A percentile compares a stretch with the other conserved stretches of the same genome.
Evolutionary conservation across 371 early-diverging fungal genomes (phyloP).

Genomic region (Phascolomyces articulosus): DNA sequence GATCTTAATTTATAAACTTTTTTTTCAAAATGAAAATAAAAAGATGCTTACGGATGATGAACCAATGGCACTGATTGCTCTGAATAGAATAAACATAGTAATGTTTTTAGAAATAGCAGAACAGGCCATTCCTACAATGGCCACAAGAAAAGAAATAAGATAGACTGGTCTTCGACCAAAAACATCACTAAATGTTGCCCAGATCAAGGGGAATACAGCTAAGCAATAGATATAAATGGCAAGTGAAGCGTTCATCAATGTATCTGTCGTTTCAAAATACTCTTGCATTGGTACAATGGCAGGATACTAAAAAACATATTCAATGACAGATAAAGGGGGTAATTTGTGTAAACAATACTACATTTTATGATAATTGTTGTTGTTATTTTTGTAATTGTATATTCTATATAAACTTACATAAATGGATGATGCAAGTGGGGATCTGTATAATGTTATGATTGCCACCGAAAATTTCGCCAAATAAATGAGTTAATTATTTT

Average conservation of each 20-base stretch:
- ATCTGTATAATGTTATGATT: neutral
- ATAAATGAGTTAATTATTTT: neutral
- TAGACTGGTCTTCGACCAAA: constrained; percentile 43
- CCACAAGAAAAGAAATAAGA: constrained; percentile 39
- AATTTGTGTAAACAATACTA: too few relatives aligned
- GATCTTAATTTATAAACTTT: too few relatives aligned
- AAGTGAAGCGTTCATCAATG: constrained; percentile 45
- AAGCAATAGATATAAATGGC: constrained; percentile 35
- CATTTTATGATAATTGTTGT: too few relatives aligned
- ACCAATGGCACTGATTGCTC: constrained; percentile 43
- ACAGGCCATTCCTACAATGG: constrained; percentile 29
- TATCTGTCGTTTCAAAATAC: constrained; percentile 35
- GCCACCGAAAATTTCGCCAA: neutral
- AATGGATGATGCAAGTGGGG: constrained; percentile 24
- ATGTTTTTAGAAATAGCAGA: constrained; percentile 45
- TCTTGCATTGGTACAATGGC: constrained; percentile 37
- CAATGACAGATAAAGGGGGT: too few relatives aligned
- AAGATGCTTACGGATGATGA: constrained; percentile 30
- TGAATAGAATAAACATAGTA: constrained; percentile 39
- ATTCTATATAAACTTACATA: constrained; percentile 28
- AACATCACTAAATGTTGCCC: constrained; percentile 43
- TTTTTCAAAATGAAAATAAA: too few relatives aligned
- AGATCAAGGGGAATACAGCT: constrained; percentile 41
- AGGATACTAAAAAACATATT: constrained; percentile 32
- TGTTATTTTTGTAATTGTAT: neutral